A percentile compares a stretch with the other conserved stretches of the same genome.
Evolutionary conservation across 108 stramenopile genomes (phyloP).

Genomic region (Cyclotella choctawhatcheeana): DNA sequence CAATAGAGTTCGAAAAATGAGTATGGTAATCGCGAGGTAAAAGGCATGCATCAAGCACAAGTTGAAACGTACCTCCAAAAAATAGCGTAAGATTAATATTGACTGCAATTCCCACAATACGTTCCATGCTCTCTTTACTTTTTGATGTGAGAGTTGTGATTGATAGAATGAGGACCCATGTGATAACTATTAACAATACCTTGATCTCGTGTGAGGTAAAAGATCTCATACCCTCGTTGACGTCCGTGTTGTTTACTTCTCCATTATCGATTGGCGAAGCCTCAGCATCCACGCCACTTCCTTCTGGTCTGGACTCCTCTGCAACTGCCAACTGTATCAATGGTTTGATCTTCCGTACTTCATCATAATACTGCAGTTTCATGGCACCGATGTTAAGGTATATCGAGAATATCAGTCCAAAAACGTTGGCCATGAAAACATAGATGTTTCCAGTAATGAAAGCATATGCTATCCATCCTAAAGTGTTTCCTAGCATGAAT

Average conservation of each 20-base stretch:
- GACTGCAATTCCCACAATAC: conserved; percentile 65
- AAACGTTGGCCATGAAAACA: conserved; percentile 75
- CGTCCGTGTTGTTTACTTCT: conserved; percentile 9
- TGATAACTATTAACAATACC: conserved; percentile 57
- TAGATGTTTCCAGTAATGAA: conserved; percentile 56
- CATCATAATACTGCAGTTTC: conserved; percentile 68
- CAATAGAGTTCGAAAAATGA: too few relatives aligned
- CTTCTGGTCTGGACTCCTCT: too few relatives aligned
- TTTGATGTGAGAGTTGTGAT: too few relatives aligned
- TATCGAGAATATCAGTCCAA: conserved; percentile 68
- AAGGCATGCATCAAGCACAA: too few relatives aligned
- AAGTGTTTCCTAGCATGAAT: conserved; percentile 78
- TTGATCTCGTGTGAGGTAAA: too few relatives aligned
- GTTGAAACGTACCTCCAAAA: too few relatives aligned
- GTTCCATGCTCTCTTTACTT: conserved; percentile 24
- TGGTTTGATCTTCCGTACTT: conserved; percentile 40
- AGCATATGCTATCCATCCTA: conserved; percentile 73
- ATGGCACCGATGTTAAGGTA: conserved; percentile 78
- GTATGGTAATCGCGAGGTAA: too few relatives aligned
- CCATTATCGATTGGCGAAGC: too few relatives aligned
- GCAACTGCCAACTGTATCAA: too few relatives aligned
- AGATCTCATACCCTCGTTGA: too few relatives aligned
- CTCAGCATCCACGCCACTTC: too few relatives aligned
- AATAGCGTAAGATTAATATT: conserved; percentile 78
- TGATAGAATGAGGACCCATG: too few relatives aligned